Evolutionary conservation across 345 rosid species (phyloP).

Genomic region (Ceriops decandra): DNA sequence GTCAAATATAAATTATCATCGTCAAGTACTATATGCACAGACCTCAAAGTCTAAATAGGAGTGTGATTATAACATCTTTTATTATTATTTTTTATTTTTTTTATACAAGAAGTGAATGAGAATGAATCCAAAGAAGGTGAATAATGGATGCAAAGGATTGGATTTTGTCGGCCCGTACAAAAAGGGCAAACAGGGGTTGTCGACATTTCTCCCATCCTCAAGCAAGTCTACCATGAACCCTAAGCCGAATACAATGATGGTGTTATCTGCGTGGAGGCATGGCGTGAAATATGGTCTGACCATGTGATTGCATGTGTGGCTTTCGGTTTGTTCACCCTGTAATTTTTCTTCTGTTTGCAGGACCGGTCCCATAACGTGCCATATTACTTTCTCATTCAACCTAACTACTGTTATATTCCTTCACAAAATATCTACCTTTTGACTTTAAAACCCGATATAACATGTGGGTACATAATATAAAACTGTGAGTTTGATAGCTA

Average conservation of each 20-base stretch:
- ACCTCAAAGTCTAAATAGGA: too few species aligned
- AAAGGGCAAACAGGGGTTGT: slow-evolving; percentile 19
- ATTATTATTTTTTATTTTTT: too few species aligned
- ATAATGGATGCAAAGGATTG: slow-evolving; percentile 6
- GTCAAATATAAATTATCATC: too few species aligned
- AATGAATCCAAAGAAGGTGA: slow-evolving; percentile 18
- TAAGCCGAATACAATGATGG: slow-evolving; percentile 23
- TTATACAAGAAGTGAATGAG: background rate
- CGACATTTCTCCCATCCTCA: background rate
- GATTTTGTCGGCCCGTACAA: slow-evolving; percentile 14
- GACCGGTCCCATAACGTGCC: slow-evolving; percentile 22
- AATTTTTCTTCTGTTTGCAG: background rate
- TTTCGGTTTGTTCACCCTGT: slow-evolving; percentile 18
- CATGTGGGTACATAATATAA: too few species aligned
- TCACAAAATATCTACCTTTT: too few species aligned
- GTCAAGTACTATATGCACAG: too few species aligned
- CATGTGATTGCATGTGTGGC: slow-evolving; percentile 33
- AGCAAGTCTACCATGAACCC: background rate
- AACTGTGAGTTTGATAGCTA: too few species aligned
- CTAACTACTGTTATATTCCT: background rate
- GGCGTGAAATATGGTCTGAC: slow-evolving; percentile 51
- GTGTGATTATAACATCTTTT: too few species aligned
- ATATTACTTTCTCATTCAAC: background rate
- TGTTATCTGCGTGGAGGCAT: slow-evolving; percentile 47
- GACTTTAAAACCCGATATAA: too few species aligned